A percentile compares a stretch with the other conserved stretches of the same genome.
Evolutionary conservation across 2,329 filamentous ascomycete genomes (phyloP).

Genomic region (Aspergillus vadensis): DNA sequence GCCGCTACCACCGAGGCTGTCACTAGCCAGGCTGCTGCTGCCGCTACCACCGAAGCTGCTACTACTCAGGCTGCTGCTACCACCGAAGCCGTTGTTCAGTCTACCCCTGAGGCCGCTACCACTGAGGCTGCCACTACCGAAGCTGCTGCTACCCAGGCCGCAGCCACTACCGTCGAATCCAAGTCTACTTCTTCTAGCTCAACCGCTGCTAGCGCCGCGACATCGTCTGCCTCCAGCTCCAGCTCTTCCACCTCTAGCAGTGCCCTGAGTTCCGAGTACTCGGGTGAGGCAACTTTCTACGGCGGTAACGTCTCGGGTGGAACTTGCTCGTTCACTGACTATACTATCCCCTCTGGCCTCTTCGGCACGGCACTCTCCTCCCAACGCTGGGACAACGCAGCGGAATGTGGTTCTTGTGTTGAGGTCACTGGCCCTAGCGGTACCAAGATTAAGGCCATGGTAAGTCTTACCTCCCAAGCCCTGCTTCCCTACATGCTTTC

Average conservation of each 20-base stretch:
- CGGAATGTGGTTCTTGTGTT: slow-evolving; percentile 64
- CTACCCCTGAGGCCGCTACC: slow-evolving; percentile 6
- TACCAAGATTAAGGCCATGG: slow-evolving; percentile 65
- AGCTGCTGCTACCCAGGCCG: not conserved
- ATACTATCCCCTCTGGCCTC: slow-evolving; percentile 61
- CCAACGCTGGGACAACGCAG: slow-evolving; percentile 56
- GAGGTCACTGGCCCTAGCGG: slow-evolving; percentile 55
- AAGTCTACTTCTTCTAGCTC: slow-evolving; percentile 11
- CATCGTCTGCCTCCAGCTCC: slow-evolving; percentile 7
- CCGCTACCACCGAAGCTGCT: not conserved
- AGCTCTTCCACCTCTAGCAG: slow-evolving; percentile 15
- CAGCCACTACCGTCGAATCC: not conserved
- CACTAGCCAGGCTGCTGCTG: slow-evolving; percentile 5
- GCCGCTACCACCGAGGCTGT: not conserved
- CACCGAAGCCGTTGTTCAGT: not conserved
- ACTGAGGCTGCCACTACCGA: slow-evolving; percentile 9
- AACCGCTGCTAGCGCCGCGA: slow-evolving; percentile 7
- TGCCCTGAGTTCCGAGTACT: slow-evolving; percentile 22
- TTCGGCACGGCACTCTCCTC: slow-evolving; percentile 63
- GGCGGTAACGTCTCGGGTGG: slow-evolving; percentile 61
- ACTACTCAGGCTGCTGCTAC: slow-evolving; percentile 12
- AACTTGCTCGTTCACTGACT: slow-evolving; percentile 64
- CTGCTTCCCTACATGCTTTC: not conserved
- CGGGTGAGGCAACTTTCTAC: slow-evolving; percentile 56
- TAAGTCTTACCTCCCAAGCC: slow-evolving; percentile 34